Evolutionary conservation across 2,329 filamentous ascomycete genomes (phyloP).

Genomic region (Epicoccum sorghinum): DNA sequence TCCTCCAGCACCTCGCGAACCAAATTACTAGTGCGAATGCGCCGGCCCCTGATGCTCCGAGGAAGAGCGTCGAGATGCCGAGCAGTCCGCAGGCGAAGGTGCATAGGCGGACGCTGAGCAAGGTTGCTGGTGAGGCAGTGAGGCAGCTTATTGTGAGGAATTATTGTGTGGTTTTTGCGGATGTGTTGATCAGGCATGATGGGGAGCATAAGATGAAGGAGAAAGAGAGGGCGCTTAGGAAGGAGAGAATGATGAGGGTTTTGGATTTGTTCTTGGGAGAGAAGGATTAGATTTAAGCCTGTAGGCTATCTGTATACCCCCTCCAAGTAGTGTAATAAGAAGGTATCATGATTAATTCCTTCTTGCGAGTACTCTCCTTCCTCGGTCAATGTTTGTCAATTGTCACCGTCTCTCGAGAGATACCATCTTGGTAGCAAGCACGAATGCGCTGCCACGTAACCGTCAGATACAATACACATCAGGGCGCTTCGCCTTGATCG

Average conservation of each 20-base stretch:
- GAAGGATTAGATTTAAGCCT: conserved; percentile 1
- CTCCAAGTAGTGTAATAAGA: no score
- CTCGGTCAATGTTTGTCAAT: no score
- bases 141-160: conserved; percentile 65
- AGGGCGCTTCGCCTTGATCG: no score
- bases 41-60: conserved; percentile 28
- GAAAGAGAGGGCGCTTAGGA: conserved; percentile 64
- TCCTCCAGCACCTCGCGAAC: conserved; percentile 66
- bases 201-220: conserved; percentile 49
- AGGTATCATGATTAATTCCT: no score
- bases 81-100: conserved; percentile 45
- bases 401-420: no score
- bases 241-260: conserved; percentile 69
- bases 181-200: conserved; percentile 63
- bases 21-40: conserved; percentile 54
- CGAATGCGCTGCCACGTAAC: no score
- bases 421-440: no score
- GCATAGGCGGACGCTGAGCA: conserved; percentile 47
- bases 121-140: conserved; percentile 59
- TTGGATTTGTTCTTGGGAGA: conserved; percentile 70
- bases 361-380: no score
- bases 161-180: conserved; percentile 70
- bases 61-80: conserved; percentile 37
- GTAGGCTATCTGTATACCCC: no score
- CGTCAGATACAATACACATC: no score